phyloP scores from a whole-genome alignment of 2,329 filamentous ascomycete genomes.

The Talaromyces albobiverticillius region DNA sequence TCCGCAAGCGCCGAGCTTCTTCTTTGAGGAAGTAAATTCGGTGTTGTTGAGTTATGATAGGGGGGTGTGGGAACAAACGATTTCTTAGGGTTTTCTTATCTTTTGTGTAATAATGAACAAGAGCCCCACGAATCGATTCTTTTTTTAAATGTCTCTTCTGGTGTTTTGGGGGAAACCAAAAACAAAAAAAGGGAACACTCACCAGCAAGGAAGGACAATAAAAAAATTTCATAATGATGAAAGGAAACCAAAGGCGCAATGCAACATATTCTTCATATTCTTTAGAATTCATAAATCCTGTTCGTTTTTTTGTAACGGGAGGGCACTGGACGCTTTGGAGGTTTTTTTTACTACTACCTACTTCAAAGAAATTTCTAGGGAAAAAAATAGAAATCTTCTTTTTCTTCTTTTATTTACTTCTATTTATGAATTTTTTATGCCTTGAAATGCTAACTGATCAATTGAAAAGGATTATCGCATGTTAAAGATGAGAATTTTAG shows the following conservation, averaged over 20 bases:
- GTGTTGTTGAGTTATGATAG: no score
- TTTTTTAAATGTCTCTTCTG: not conserved
- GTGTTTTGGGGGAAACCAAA: not conserved
- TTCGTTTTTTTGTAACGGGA: conserved; percentile 3
- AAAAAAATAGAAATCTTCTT: conserved; percentile 6
- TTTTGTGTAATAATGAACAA: conserved; percentile 20
- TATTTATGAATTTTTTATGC: not conserved
- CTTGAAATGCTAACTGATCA: not conserved
- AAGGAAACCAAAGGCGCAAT: conserved; percentile 14
- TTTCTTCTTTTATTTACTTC: not conserved
- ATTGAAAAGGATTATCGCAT: not conserved
- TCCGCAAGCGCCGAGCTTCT: conserved; percentile 94
- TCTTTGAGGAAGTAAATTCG: conserved; percentile 76
- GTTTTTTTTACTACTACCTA: not conserved
- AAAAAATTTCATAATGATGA: conserved; percentile 10
- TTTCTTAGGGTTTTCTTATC: conserved; percentile 19
- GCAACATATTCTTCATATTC: conserved; percentile 8
- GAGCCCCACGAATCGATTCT: conserved; percentile 5
- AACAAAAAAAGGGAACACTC: not conserved
- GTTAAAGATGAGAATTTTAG: not conserved
- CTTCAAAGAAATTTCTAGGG: conserved; percentile 1
- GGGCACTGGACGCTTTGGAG: not conserved
- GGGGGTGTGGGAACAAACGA: conserved; percentile 18
- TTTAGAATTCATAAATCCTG: conserved; percentile 12
- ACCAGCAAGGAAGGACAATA: conserved; percentile 1